Evolutionary conservation across 176 grass and related monocot genomes (phyloP).

Genomic region (Carex myosuroides): DNA sequence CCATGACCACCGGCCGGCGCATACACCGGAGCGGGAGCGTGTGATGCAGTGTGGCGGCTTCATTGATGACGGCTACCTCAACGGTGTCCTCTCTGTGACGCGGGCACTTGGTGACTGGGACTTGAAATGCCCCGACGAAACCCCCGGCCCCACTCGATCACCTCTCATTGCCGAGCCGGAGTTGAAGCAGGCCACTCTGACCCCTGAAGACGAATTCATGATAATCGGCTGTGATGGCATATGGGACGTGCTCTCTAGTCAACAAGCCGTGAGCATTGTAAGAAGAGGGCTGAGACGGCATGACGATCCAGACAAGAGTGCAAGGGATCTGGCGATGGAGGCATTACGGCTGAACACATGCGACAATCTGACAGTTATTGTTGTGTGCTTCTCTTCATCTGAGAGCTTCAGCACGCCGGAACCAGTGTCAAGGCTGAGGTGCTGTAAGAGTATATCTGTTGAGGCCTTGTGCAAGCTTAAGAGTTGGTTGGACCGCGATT

Average conservation of each 20-base stretch:
- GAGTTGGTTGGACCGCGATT: constrained; percentile 45
- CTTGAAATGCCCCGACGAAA: constrained; percentile 49
- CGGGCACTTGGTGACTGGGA: constrained; percentile 91
- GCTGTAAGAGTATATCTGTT: constrained; percentile 49
- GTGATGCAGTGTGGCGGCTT: constrained; percentile 52
- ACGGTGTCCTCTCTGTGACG: constrained; percentile 66
- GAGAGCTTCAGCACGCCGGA: background rate
- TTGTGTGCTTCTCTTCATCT: constrained; percentile 48
- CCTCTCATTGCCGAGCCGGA: constrained; percentile 76
- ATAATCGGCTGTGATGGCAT: constrained; percentile 73
- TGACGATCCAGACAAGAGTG: constrained; percentile 42
- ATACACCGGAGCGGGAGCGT: constrained; percentile 42
- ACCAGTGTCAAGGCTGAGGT: constrained; percentile 19
- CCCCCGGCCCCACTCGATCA: constrained; percentile 2
- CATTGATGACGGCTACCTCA: constrained; percentile 79
- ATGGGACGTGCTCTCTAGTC: constrained; percentile 73
- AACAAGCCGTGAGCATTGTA: constrained; percentile 60
- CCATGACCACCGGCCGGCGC: constrained; percentile 53
- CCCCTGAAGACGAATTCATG: constrained; percentile 61
- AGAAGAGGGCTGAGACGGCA: constrained; percentile 48
- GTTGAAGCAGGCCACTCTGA: constrained; percentile 39
- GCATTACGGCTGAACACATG: constrained; percentile 49
- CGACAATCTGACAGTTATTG: constrained; percentile 62
- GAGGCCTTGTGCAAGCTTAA: constrained; percentile 62
- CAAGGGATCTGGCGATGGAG: constrained; percentile 63